Conservation (phyloP, 257 asterid species). For the Plectranthus barbatus region DNA sequence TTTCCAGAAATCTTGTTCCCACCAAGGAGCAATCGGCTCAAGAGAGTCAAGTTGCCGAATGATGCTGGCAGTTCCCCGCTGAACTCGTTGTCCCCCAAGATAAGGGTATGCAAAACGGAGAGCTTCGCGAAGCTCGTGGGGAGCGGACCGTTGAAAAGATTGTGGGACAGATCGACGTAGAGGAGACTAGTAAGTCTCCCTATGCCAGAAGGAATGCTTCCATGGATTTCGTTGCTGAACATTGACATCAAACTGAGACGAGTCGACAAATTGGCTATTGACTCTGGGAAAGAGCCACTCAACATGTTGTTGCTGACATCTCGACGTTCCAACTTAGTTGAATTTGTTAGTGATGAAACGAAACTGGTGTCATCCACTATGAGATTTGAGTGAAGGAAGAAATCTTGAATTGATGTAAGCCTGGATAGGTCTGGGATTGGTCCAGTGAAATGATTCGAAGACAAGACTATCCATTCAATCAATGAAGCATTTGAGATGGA, state of each 20-base stretch:
- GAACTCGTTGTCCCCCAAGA: not conserved
- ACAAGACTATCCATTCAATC: not conserved
- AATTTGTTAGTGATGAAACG: conserved; percentile 25
- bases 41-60: conserved; percentile 3
- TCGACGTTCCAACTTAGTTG: conserved; percentile 13
- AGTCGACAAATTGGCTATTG: not conserved
- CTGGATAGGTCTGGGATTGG: conserved; percentile 18
- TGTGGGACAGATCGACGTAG: not conserved
- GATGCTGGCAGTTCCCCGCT: not conserved
- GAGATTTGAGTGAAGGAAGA: not conserved
- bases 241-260: not conserved
- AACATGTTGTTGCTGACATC: not conserved
- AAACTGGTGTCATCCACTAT: conserved; percentile 20
- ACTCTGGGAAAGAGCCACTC: not conserved
- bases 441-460: conserved; percentile 18
- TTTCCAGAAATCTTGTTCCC: conserved; percentile 5
- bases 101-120: not conserved
- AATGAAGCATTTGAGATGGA: conserved; percentile 24
- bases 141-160: not conserved
- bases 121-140: not conserved
- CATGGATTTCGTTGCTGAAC: not conserved
- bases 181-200: not conserved
- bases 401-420: not conserved
- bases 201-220: not conserved
- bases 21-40: not conserved